phyloP scores from a whole-genome alignment of 73 alveolate species.

The Blepharisma japonicum region DNA sequence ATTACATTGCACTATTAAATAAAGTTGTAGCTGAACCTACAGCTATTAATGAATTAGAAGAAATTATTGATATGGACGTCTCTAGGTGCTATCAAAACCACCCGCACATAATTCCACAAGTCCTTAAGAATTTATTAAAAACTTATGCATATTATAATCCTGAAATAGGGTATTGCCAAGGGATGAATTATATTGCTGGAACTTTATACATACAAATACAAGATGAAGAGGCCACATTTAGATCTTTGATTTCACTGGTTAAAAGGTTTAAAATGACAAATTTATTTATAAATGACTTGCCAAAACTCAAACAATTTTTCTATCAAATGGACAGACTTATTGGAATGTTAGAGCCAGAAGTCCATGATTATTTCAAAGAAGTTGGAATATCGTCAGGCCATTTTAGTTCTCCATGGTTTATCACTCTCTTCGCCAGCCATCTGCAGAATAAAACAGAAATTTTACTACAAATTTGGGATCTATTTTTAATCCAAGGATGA shows the following conservation, averaged over 20 bases:
- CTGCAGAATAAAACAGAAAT: slow-evolving; percentile 50
- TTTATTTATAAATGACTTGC: slow-evolving; percentile 46
- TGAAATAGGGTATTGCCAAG: slow-evolving; percentile 59
- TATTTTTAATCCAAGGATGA: slow-evolving; percentile 62
- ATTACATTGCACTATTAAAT: neutral
- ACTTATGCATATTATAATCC: slow-evolving; percentile 51
- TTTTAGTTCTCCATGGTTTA: slow-evolving; percentile 86
- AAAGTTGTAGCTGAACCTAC: neutral
- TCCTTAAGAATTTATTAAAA: slow-evolving; percentile 39
- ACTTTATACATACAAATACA: slow-evolving; percentile 39
- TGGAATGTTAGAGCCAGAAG: slow-evolving; percentile 69
- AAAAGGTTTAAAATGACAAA: slow-evolving; percentile 18
- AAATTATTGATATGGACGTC: slow-evolving; percentile 61
- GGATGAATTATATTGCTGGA: slow-evolving; percentile 58
- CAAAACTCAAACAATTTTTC: slow-evolving; percentile 73
- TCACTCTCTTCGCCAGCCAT: slow-evolving; percentile 74
- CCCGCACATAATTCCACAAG: slow-evolving; percentile 33
- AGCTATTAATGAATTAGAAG: slow-evolving; percentile 33
- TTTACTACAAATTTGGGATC: slow-evolving; percentile 50
- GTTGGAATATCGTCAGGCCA: slow-evolving; percentile 48
- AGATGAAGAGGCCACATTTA: slow-evolving; percentile 45
- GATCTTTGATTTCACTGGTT: slow-evolving; percentile 35
- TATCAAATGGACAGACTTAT: slow-evolving; percentile 83
- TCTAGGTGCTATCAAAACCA: slow-evolving; percentile 44
- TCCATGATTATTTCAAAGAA: slow-evolving; percentile 70